These are phyloP conservation scores for Aspergillus felis DNA, from an alignment of 2,329 filamentous ascomycete species.

Conservation along the genomic window DNA sequence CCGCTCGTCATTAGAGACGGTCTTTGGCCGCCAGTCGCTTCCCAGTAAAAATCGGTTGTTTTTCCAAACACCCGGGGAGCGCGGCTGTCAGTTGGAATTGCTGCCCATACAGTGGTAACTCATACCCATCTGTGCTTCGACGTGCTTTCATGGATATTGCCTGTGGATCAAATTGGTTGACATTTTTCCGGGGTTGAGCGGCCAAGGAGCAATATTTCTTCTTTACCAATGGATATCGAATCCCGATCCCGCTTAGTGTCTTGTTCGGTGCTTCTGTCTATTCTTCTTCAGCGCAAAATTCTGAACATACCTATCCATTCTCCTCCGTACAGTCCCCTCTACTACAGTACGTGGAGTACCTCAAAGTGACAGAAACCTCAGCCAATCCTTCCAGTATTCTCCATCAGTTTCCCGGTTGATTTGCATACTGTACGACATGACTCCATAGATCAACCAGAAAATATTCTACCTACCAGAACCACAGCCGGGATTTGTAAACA, in stretches of 20 bases:
- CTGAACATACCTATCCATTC: background rate
- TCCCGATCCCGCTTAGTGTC: background rate
- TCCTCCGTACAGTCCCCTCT: background rate
- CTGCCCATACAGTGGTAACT: background rate
- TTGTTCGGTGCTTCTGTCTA: background rate
- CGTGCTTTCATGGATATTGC: background rate
- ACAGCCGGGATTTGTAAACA: background rate
- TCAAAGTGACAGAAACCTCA: background rate
- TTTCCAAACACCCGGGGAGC: background rate
- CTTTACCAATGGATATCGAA: background rate
- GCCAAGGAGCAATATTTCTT: no score
- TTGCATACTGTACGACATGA: background rate
- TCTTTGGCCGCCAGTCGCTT: background rate
- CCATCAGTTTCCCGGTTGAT: background rate
- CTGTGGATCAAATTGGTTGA: background rate
- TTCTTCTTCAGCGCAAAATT: background rate
- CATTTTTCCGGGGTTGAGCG: background rate
- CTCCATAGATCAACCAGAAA: background rate
- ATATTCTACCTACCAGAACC: background rate
- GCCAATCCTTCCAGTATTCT: background rate
- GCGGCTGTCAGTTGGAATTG: no score
- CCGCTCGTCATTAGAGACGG: background rate
- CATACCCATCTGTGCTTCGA: background rate
- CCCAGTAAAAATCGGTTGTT: background rate
- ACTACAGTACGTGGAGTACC: background rate